Percentiles rank a stretch among this genome's conserved stretches.
phyloP scores from a whole-genome alignment of 176 grass and related monocot genomes.

The Luzula sylvatica region DNA sequence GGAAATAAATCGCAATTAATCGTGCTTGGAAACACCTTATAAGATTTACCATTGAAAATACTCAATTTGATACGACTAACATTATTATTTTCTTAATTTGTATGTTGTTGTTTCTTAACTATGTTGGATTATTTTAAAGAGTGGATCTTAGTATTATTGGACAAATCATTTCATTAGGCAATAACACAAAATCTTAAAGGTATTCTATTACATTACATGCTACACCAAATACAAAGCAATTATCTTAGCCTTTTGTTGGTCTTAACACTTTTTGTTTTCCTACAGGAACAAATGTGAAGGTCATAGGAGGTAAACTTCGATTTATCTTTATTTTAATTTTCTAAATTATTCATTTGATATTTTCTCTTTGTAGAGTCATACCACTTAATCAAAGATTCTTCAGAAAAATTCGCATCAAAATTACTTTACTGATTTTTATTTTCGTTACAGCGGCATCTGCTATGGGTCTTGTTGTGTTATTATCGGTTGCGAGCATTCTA shows the following conservation, averaged over 20 bases:
- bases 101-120: background rate
- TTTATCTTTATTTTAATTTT: background rate
- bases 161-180: too few species aligned
- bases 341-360: background rate
- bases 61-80: too few species aligned
- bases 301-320: slow-evolving; percentile 22
- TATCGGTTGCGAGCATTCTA: background rate
- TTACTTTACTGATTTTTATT: background rate
- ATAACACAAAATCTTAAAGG: too few species aligned
- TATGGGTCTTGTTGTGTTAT: background rate
- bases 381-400: too few species aligned
- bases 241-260: too few species aligned
- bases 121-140: too few species aligned
- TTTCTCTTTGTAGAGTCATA: background rate
- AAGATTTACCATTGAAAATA: too few species aligned
- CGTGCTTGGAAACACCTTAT: too few species aligned
- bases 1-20: too few species aligned
- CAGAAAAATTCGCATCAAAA: background rate
- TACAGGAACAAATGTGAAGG: slow-evolving; percentile 18
- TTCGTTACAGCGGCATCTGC: slow-evolving; percentile 8
- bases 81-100: background rate
- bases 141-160: too few species aligned
- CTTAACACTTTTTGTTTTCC: background rate
- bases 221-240: too few species aligned
- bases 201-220: too few species aligned